phyloP scores from a whole-genome alignment of 1,284 basidiomycete species.

The Austroboletus novae-zelandiae region DNA sequence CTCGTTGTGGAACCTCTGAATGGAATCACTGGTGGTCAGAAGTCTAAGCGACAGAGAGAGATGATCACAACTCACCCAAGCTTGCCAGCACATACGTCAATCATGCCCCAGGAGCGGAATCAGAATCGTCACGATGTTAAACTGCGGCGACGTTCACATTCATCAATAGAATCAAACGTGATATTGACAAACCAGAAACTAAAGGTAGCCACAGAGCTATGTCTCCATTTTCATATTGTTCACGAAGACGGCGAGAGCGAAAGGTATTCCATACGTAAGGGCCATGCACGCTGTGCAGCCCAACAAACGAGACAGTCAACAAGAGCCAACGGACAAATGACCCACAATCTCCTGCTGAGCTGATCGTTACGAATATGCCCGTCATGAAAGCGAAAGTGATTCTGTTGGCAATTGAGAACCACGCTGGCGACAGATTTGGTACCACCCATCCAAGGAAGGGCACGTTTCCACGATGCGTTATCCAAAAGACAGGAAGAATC shows the following conservation, averaged over 20 bases:
- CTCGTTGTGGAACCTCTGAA: conserved; percentile 64
- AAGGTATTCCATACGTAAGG: conserved; percentile 74
- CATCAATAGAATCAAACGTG: too few species aligned
- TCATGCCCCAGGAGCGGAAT: conserved; percentile 88
- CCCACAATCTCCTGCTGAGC: conserved; percentile 83
- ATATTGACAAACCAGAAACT: conserved; percentile 42
- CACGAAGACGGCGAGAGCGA: conserved; percentile 58
- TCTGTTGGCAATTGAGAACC: conserved; percentile 72
- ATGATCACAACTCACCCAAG: conserved; percentile 51
- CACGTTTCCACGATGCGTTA: conserved; percentile 63
- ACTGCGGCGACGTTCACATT: conserved; percentile 39
- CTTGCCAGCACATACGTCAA: conserved; percentile 74
- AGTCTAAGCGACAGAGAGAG: not conserved
- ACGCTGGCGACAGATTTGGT: conserved; percentile 72
- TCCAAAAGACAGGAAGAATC: conserved; percentile 54
- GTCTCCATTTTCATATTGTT: conserved; percentile 58
- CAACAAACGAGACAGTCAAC: conserved; percentile 70
- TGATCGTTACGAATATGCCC: conserved; percentile 76
- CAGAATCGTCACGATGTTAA: conserved; percentile 73
- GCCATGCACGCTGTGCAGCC: conserved; percentile 80
- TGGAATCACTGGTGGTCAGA: not conserved
- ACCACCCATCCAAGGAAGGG: conserved; percentile 71
- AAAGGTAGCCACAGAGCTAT: conserved; percentile 34
- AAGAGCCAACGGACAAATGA: conserved; percentile 77
- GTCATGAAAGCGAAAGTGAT: conserved; percentile 80